Conservation (phyloP, 176 grass and related monocot species). For the Sorghum bicolor region Sorghum_bicolor_NCBIv3 NC_012877.2:61264001-61264500, state of each 20-base stretch:
- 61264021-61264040: constrained; percentile 89
- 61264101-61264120: not conserved
- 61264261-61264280: not conserved
- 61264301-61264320: not conserved
- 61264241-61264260: not conserved
- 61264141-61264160: not conserved
- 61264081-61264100: not conserved
- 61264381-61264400: not conserved
- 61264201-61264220: not conserved
- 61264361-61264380: not conserved
- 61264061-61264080: not conserved
- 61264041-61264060: constrained; percentile 39
- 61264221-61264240: not conserved
- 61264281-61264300: not conserved
- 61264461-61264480: not conserved
- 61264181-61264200: not conserved
- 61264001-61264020: constrained; percentile 82
- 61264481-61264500: not conserved
- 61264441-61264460: not conserved
- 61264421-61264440: not conserved
- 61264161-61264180: not conserved
- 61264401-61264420: not conserved
- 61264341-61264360: not conserved
- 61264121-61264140: not conserved
- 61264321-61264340: not conserved